These are phyloP conservation scores for Pichiaceae sp. DNA, from an alignment of 1,139 yeast species.

Conservation along the genomic window DNA sequence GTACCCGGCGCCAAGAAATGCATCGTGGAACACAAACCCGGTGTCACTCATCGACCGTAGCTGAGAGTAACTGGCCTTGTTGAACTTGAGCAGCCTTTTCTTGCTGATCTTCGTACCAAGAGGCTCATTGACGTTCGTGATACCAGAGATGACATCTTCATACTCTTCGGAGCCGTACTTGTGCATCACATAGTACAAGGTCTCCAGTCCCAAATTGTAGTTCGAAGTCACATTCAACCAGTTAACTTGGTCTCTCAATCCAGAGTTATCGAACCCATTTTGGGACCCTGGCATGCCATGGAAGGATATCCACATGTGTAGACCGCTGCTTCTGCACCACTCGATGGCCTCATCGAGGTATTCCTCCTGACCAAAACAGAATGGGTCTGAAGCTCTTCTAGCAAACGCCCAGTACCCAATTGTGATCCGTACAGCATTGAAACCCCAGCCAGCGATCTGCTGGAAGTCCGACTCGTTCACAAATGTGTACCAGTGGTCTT, in stretches of 20 bases:
- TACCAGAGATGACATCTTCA: conserved; percentile 70
- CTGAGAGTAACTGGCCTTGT: conserved; percentile 41
- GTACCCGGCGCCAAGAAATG: conserved; percentile 55
- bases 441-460: conserved; percentile 55
- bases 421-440: conserved; percentile 84
- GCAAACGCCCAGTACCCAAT: conserved; percentile 95
- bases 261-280: conserved; percentile 67
- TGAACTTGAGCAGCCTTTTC: conserved; percentile 49
- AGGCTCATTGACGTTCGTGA: conserved; percentile 87
- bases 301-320: conserved; percentile 54
- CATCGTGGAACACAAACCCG: conserved; percentile 61
- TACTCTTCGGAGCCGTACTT: conserved; percentile 63
- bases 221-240: conserved; percentile 28
- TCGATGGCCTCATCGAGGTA: conserved; percentile 57
- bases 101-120: conserved; percentile 61
- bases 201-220: conserved; percentile 32
- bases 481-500: conserved; percentile 75
- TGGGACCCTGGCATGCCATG: conserved; percentile 66
- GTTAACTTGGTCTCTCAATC: conserved; percentile 40
- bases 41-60: conserved; percentile 25
- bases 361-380: conserved; percentile 73
- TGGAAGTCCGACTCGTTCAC: conserved; percentile 66
- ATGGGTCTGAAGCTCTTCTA: conserved; percentile 62
- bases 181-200: conserved; percentile 37
- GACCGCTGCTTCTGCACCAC: conserved; percentile 43